These are phyloP conservation scores for Lactarius indigo DNA, from an alignment of 768 basidiomycete genomes.

Conservation along the genomic window DNA sequence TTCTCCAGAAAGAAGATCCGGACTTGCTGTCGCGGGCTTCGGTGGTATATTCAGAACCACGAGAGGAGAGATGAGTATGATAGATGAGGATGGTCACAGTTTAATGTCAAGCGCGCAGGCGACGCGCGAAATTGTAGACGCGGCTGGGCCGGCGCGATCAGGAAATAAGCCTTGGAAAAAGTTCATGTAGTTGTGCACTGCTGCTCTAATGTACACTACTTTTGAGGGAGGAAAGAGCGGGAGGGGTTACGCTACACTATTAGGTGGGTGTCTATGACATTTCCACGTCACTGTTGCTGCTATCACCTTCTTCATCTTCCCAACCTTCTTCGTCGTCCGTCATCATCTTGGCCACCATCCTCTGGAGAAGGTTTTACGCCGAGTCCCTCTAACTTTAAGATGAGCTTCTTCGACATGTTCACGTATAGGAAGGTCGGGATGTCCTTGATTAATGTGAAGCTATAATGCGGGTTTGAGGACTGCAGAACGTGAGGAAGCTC, in stretches of 20 bases:
- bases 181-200: not conserved
- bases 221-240: not conserved
- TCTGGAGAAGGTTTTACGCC: conserved; percentile 62
- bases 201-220: conserved; percentile 6
- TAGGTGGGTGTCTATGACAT: conserved; percentile 32
- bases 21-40: not conserved
- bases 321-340: conserved; percentile 44
- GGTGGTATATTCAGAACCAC: not conserved
- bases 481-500: not conserved
- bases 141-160: not conserved
- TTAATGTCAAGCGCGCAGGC: not conserved
- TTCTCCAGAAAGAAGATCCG: not conserved
- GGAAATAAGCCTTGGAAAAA: not conserved
- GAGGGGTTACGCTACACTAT: not conserved
- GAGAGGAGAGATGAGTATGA: not conserved
- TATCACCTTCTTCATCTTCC: conserved; percentile 62
- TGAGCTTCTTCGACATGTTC: conserved; percentile 77
- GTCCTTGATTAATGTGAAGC: conserved; percentile 68
- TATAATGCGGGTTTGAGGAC: conserved; percentile 30
- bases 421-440: conserved; percentile 72
- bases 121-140: not conserved
- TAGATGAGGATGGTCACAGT: not conserved
- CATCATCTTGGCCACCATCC: conserved; percentile 52
- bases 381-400: conserved; percentile 58
- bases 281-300: conserved; percentile 42